phyloP scores from a whole-genome alignment of 1,284 basidiomycete species.

The Puccinia horiana region DNA sequence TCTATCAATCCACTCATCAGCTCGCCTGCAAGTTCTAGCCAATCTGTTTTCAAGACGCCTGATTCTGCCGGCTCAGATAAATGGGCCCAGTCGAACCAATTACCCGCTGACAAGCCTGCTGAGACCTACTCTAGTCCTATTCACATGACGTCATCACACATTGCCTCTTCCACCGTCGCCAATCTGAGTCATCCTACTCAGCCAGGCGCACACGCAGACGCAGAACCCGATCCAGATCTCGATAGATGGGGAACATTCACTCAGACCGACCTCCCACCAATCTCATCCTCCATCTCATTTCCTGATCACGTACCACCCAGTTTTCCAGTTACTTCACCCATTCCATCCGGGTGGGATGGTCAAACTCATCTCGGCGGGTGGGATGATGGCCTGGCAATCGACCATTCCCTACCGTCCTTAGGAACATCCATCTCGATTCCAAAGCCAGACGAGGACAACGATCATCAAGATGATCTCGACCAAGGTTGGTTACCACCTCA shows the following conservation, averaged over 20 bases:
- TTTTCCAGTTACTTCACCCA: background rate
- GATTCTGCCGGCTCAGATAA: conserved; percentile 19
- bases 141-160: conserved; percentile 1
- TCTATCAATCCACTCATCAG: conserved; percentile 2
- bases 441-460: background rate
- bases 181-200: background rate
- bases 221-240: conserved; percentile 10
- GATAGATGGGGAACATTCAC: conserved; percentile 30
- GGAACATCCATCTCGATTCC: conserved; percentile 1
- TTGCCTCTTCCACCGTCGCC: background rate
- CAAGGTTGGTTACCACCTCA: conserved; percentile 19
- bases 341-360: conserved; percentile 37
- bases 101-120: background rate
- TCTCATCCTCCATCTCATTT: conserved; percentile 20
- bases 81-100: conserved; percentile 25
- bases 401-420: conserved; percentile 6
- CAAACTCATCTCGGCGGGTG: conserved; percentile 35
- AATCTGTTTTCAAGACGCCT: conserved; percentile 3
- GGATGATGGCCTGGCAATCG: conserved; percentile 11
- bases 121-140: background rate
- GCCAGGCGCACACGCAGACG: background rate
- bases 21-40: conserved; percentile 13
- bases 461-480: background rate
- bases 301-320: background rate
- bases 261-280: conserved; percentile 1